Conservation (phyloP, 2,329 filamentous ascomycete species). For the Phyllosticta capitalensis region DNA sequence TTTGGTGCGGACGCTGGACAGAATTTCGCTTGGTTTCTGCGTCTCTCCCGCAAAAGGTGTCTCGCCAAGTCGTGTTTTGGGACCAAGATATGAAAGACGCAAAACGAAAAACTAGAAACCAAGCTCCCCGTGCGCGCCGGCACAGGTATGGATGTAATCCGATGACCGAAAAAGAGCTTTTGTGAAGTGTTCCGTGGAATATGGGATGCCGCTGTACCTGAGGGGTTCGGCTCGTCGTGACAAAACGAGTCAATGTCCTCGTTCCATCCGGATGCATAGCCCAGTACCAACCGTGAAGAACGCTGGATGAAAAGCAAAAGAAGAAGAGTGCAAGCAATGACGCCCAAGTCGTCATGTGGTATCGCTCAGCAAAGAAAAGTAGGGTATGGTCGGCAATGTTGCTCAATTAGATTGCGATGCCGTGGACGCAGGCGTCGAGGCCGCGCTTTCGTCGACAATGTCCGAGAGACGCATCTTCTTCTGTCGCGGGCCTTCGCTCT, state of each 20-base stretch:
- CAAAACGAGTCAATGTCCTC: background rate
- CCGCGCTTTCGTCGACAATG: constrained; percentile 38
- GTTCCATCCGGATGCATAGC: background rate
- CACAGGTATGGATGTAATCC: background rate
- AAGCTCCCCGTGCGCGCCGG: background rate
- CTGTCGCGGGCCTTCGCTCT: constrained; percentile 37
- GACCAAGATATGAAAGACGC: background rate
- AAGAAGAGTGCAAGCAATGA: background rate
- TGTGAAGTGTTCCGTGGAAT: background rate
- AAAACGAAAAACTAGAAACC: background rate
- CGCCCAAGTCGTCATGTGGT: background rate
- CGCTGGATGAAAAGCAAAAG: background rate
- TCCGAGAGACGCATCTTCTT: constrained; percentile 51
- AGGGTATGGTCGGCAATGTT: background rate
- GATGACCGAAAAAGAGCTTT: background rate
- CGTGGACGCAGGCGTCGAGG: constrained; percentile 23
- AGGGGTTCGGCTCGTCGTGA: background rate
- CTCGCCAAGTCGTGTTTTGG: background rate
- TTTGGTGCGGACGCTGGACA: too few species aligned
- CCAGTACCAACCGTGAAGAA: background rate
- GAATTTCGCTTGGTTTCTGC: too few species aligned
- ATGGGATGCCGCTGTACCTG: background rate
- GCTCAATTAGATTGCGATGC: constrained; percentile 11
- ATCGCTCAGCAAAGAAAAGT: constrained; percentile 4
- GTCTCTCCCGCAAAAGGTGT: background rate